Conservation (phyloP, 768 basidiomycete genomes). For the Terana coerulea region DNA sequence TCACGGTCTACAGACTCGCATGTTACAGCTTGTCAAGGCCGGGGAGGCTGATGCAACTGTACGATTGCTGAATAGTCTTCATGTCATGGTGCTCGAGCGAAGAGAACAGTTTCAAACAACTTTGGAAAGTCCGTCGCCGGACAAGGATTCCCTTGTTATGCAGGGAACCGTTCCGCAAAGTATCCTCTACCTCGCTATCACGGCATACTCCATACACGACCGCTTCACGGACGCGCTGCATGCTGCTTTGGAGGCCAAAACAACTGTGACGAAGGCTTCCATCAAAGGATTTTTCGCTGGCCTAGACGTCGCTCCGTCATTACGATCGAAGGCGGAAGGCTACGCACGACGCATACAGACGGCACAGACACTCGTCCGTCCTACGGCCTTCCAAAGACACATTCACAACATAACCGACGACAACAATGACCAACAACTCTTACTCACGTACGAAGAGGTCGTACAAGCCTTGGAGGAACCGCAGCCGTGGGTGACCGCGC, state of each 20-base stretch:
- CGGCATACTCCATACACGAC: constrained; percentile 57
- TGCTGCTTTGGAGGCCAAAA: constrained; percentile 35
- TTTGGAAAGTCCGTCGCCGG: too few relatives aligned
- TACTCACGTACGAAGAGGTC: constrained; percentile 48
- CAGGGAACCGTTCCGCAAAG: background rate
- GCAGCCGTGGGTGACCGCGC: constrained; percentile 51
- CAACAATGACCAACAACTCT: constrained; percentile 30
- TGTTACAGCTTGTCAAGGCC: constrained; percentile 42
- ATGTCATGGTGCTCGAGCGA: too few relatives aligned
- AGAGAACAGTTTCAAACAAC: too few relatives aligned
- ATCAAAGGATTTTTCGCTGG: constrained; percentile 37
- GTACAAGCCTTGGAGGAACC: constrained; percentile 47
- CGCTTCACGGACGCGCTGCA: constrained; percentile 56
- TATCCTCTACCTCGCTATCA: constrained; percentile 49
- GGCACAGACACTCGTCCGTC: constrained; percentile 49
- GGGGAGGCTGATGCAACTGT: constrained; percentile 29
- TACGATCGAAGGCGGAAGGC: constrained; percentile 38
- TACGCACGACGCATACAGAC: constrained; percentile 48
- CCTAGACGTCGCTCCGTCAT: constrained; percentile 30
- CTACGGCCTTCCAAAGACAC: constrained; percentile 46
- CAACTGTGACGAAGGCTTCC: constrained; percentile 32
- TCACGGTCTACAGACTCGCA: constrained; percentile 45
- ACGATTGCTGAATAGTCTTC: too few relatives aligned
- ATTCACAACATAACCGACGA: constrained; percentile 42
- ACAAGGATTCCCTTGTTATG: too few relatives aligned